Conservation (phyloP, 345 rosid genomes). For the Noccaea caerulescens region DNA sequence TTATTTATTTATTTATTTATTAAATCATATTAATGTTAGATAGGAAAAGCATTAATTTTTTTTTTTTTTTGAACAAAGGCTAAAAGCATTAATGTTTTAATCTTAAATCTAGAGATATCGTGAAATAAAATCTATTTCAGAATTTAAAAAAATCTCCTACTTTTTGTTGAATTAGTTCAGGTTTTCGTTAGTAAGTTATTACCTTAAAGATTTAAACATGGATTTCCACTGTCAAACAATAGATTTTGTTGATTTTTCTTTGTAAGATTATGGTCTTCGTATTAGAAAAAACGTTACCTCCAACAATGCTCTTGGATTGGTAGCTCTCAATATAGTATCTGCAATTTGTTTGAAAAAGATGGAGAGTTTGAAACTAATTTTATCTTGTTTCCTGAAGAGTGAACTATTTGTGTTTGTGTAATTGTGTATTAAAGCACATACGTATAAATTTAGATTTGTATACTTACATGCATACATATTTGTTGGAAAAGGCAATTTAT, state of each 20-base stretch:
- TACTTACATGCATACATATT: no score
- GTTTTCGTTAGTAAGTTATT: not conserved
- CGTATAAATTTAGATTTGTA: no score
- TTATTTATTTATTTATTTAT: no score
- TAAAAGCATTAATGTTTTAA: not conserved
- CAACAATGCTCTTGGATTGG: not conserved
- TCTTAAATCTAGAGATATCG: not conserved
- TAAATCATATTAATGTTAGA: not conserved
- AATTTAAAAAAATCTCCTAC: not conserved
- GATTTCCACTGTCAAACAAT: not conserved
- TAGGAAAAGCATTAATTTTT: not conserved
- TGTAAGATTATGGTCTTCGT: not conserved
- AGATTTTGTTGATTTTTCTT: not conserved
- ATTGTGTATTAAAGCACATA: not conserved
- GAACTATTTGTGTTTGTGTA: not conserved
- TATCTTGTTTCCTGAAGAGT: not conserved
- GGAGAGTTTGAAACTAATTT: not conserved
- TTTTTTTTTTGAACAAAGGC: no score
- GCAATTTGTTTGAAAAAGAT: not conserved
- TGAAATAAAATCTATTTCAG: not conserved
- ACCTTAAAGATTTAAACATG: not conserved
- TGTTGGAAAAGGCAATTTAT: no score
- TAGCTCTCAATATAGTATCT: not conserved
- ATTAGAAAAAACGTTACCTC: no score
- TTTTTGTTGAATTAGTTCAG: not conserved